Evolutionary conservation across 495 filamentous ascomycete genomes (phyloP).

Genomic region (Entonaema liquescens): DNA sequence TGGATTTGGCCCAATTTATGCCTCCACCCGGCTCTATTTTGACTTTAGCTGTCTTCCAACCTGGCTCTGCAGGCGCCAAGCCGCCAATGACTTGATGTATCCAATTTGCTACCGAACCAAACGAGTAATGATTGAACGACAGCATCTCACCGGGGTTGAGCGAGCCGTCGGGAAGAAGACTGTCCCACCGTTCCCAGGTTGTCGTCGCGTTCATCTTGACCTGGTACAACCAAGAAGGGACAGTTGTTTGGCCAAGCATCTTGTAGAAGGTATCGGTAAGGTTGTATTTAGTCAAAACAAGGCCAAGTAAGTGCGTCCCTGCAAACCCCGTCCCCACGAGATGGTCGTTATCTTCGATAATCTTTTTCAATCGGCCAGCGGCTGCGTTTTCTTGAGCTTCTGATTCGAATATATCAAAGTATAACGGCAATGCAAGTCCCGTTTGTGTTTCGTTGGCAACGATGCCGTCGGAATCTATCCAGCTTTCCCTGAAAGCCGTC

Average conservation of each 20-base stretch:
- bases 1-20: conserved; percentile 43
- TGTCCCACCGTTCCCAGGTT: conserved; percentile 67
- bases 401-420: conserved; percentile 50
- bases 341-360: conserved; percentile 54
- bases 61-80: conserved; percentile 43
- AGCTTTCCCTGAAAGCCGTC: conserved; percentile 52
- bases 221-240: conserved; percentile 62
- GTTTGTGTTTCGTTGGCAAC: conserved; percentile 61
- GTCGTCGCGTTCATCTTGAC: conserved; percentile 62
- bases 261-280: conserved; percentile 46
- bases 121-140: conserved; percentile 58
- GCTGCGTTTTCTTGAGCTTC: conserved; percentile 34
- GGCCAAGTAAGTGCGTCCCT: conserved; percentile 60
- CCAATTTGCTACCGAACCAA: conserved; percentile 48
- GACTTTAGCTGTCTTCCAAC: conserved; percentile 49
- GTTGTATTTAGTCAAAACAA: conserved; percentile 51
- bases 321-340: conserved; percentile 64
- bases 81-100: conserved; percentile 48
- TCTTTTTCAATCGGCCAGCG: conserved; percentile 45
- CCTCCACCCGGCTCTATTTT: conserved; percentile 43
- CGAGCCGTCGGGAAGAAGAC: conserved; percentile 57
- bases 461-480: conserved; percentile 50
- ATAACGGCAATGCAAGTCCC: conserved; percentile 53
- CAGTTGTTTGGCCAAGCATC: conserved; percentile 46
- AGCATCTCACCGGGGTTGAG: conserved; percentile 64